Percentiles rank a stretch among this genome's conserved stretches.
phyloP scores from a whole-genome alignment of 805 yeast species.

The Yarrowia sp. region DNA sequence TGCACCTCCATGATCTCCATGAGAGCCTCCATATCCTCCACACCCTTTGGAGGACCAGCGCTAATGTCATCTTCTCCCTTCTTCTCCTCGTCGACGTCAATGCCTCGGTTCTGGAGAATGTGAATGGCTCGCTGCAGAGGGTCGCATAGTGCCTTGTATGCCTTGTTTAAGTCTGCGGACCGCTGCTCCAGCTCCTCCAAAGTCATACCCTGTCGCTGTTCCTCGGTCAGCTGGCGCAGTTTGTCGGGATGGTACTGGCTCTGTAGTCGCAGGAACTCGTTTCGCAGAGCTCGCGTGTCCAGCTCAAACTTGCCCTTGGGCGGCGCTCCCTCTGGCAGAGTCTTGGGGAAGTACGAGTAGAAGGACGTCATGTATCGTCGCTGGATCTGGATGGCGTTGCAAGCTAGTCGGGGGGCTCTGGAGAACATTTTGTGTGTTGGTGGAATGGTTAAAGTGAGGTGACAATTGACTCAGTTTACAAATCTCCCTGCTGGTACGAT shows the following conservation, averaged over 20 bases:
- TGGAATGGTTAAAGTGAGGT: not conserved
- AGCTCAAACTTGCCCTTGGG: conserved; percentile 57
- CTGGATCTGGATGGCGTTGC: not conserved
- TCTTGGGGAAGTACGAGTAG: conserved; percentile 69
- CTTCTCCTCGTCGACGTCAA: conserved; percentile 50
- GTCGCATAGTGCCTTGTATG: conserved; percentile 64
- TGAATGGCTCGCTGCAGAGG: conserved; percentile 73
- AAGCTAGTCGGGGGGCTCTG: not conserved
- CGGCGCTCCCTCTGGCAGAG: conserved; percentile 65
- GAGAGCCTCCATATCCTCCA: conserved; percentile 51
- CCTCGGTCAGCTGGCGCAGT: conserved; percentile 37
- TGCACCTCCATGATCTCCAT: conserved; percentile 81
- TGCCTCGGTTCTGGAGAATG: conserved; percentile 45
- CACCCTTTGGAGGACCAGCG: conserved; percentile 37
- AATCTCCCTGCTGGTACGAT: not conserved
- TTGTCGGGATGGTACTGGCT: conserved; percentile 78
- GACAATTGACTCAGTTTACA: conserved; percentile 3
- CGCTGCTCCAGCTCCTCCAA: conserved; percentile 36
- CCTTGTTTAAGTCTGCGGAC: conserved; percentile 65
- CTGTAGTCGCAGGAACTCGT: conserved; percentile 74
- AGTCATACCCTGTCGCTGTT: conserved; percentile 24
- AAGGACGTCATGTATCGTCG: conserved; percentile 34
- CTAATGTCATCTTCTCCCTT: conserved; percentile 27
- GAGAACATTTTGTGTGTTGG: not conserved
- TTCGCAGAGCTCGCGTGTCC: conserved; percentile 54